Evolutionary conservation across 73 alveolate species (phyloP).

Genomic region (Paraurostyla sp.): DNA sequence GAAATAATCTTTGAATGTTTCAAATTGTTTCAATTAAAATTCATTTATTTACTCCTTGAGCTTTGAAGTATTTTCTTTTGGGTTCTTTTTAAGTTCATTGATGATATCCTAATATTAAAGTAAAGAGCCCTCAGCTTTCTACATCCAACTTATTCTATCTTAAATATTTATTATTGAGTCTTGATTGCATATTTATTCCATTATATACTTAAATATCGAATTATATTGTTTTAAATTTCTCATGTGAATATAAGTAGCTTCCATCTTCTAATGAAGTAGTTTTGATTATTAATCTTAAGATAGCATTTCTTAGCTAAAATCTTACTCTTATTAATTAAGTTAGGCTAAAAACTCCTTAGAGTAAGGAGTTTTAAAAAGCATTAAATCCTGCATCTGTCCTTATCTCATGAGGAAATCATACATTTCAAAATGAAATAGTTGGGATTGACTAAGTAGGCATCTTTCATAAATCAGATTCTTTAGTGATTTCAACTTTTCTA

Average conservation of each 20-base stretch:
- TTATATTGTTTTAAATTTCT: background rate
- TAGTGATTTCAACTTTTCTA: background rate
- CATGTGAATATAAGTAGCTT: background rate
- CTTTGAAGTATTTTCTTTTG: background rate
- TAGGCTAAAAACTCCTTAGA: background rate
- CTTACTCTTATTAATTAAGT: background rate
- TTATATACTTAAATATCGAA: background rate
- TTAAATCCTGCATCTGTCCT: background rate
- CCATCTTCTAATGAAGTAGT: background rate
- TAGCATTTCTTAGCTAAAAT: background rate
- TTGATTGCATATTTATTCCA: background rate
- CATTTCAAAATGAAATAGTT: background rate
- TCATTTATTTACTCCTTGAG: background rate
- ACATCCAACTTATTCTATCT: slow-evolving; percentile 20
- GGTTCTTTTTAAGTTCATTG: background rate
- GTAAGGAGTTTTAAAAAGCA: background rate
- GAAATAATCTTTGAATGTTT: slow-evolving; percentile 40
- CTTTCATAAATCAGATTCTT: background rate
- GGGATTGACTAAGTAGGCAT: background rate
- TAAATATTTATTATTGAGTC: background rate
- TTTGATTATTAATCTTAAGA: background rate
- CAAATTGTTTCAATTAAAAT: background rate
- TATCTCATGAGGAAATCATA: background rate
- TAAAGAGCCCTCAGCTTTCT: slow-evolving; percentile 18
- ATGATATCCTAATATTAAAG: background rate